Evolutionary conservation across 495 filamentous ascomycete genomes (phyloP), one percentile per base, ranked within the genome.

Genomic region (Venustampulla echinocandica): DNA sequence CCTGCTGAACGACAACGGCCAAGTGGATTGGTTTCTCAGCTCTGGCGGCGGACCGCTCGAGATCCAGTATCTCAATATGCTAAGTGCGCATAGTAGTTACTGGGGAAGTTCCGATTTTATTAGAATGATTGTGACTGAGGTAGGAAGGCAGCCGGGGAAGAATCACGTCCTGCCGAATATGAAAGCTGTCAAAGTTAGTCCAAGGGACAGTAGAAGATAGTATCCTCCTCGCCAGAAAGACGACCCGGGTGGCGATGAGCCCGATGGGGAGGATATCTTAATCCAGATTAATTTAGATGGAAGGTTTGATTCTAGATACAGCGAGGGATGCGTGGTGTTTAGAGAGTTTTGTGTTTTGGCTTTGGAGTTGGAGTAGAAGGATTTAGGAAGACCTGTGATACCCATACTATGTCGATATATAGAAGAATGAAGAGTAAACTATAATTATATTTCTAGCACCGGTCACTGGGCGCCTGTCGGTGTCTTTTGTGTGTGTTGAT

Each of bases 41-140:
- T 85, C 85, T 34, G 84, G 85, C 0, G 79, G 83, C 17, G 87
- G 90, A 0, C 75, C 88, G 3, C 69, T 97, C 21, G 90, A 93
- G 64, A 85, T 95, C 42, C 90, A 96, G 69, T 98, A 98, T 61
- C 62, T 96, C 3, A 95, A 93, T 53, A 98, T 98, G 90, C 64
- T 98, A 48, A 85, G 87, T 46, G 92, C 92, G n/a, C 92, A 98
- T 64, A 88, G 85, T 47, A 87, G 83, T 50, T 98, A 98, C 57
- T 97, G 92, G 92, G 75, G 75, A 9, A 78, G 82, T 53, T 71
- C 74, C 46, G 92, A 97, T 60, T 86, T 97, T 64, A 79, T 92
- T 19, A 66, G 90, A 28, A 80, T 97, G 59, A 59, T 96, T 42
- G 90, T 95, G 15, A 64, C 87, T 30, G 92, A 98, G 65, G 77